Conservation (phyloP, 2,329 filamentous ascomycete genomes). For the Cladophialophora psammophila region DNA sequence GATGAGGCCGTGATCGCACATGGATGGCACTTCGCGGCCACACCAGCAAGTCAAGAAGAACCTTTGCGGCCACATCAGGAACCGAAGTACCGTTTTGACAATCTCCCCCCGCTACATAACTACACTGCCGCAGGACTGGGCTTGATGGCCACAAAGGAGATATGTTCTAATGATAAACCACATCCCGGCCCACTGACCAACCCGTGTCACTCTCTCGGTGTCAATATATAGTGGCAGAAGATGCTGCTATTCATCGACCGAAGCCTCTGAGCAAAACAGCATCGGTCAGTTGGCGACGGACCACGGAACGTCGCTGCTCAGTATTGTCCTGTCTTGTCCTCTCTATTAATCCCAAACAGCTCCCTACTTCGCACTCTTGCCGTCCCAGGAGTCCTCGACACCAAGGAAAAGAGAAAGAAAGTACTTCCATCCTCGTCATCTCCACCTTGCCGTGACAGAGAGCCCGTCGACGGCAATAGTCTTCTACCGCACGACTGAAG, state of each 20-base stretch:
- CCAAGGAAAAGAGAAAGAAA: too few relatives aligned
- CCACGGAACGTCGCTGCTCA: neutral
- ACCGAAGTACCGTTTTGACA: neutral
- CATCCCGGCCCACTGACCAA: neutral
- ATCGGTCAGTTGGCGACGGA: neutral
- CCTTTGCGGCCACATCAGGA: slow-evolving; percentile 63
- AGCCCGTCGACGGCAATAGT: neutral
- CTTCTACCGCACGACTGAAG: neutral
- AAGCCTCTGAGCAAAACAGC: neutral
- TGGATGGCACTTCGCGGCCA: neutral
- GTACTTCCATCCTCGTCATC: neutral
- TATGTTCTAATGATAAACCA: neutral
- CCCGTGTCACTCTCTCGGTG: neutral
- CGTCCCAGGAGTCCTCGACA: neutral
- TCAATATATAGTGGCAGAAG: neutral
- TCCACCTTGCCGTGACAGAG: neutral
- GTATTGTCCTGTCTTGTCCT: too few relatives aligned
- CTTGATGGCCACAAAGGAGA: neutral
- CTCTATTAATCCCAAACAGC: neutral
- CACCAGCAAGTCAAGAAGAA: slow-evolving; percentile 40
- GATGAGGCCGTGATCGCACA: neutral
- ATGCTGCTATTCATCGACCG: neutral
- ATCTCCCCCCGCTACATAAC: neutral
- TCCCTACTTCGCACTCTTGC: neutral
- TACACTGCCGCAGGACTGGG: neutral